Percentiles rank a stretch among this genome's conserved stretches.
Conservation (phyloP, 1,284 basidiomycete genomes). For the Leccinum fuscescens region DNA sequence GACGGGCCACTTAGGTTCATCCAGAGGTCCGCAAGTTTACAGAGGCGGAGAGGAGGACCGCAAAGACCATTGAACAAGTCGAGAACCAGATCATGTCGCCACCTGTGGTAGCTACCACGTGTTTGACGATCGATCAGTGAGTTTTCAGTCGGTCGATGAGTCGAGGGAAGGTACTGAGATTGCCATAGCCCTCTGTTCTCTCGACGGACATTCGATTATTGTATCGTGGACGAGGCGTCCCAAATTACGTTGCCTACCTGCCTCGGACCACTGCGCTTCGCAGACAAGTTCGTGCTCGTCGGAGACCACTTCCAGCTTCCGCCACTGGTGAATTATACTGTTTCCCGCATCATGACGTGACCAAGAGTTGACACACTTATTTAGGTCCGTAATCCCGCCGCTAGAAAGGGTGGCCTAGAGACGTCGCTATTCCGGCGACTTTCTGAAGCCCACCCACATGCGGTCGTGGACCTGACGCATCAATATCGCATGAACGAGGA, state of each 20-base stretch:
- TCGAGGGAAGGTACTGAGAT: conserved; percentile 1
- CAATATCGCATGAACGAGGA: conserved; percentile 98
- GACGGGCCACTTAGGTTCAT: conserved; percentile 57
- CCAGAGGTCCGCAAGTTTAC: conserved; percentile 74
- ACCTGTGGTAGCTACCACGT: conserved; percentile 94
- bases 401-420: conserved; percentile 84
- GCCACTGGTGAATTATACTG: conserved; percentile 63
- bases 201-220: conserved; percentile 89
- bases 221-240: conserved; percentile 97
- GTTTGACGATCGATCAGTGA: conserved; percentile 90
- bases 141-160: conserved; percentile 26
- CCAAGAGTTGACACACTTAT: not conserved
- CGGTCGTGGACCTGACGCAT: conserved; percentile 78
- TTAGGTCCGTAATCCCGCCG: conserved; percentile 78
- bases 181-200: conserved; percentile 74
- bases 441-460: conserved; percentile 80
- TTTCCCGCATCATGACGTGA: not conserved
- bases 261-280: conserved; percentile 88
- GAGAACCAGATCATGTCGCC: conserved; percentile 82
- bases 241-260: conserved; percentile 97
- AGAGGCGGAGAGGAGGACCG: conserved; percentile 51
- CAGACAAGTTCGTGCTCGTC: conserved; percentile 90
- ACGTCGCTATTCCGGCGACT: conserved; percentile 87
- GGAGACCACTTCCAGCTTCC: conserved; percentile 98
- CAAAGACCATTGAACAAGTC: conserved; percentile 72